Conservation (phyloP, 1,139 yeast species). For the Taphrina pruni region DNA sequence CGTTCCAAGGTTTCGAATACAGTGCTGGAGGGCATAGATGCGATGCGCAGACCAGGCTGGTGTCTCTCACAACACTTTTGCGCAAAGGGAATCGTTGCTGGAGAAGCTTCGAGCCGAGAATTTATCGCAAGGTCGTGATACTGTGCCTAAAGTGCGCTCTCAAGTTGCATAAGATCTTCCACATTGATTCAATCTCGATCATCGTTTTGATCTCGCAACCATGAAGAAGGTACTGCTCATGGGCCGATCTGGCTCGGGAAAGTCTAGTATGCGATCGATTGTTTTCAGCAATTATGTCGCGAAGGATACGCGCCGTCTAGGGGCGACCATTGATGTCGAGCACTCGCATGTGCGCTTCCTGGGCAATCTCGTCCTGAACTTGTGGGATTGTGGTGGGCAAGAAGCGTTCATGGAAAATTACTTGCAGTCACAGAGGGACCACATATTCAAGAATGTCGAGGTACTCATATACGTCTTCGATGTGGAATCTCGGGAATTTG, state of each 20-base stretch:
- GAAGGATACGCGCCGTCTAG: constrained; percentile 89
- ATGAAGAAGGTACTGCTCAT: constrained; percentile 42
- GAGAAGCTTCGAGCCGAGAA: too few relatives aligned
- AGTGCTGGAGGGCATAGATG: not conserved
- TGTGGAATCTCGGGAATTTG: constrained; percentile 88
- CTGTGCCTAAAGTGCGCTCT: too few relatives aligned
- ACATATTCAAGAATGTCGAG: constrained; percentile 93
- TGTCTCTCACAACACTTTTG: not conserved
- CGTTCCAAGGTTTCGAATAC: not conserved
- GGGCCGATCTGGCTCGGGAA: constrained; percentile 74
- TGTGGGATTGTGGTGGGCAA: constrained; percentile 99
- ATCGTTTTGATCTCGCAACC: not conserved
- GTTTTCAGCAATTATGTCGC: constrained; percentile 94
- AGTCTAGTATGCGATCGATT: constrained; percentile 95
- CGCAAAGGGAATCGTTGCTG: too few relatives aligned
- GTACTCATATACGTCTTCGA: constrained; percentile 97
- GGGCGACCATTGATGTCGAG: constrained; percentile 97
- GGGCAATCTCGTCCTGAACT: constrained; percentile 91
- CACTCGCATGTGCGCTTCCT: constrained; percentile 90
- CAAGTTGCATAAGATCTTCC: too few relatives aligned
- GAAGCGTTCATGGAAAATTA: constrained; percentile 96
- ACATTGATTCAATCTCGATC: not conserved
- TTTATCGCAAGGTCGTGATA: too few relatives aligned
- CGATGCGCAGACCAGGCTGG: not conserved
- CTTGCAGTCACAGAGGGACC: constrained; percentile 83